Conservation (phyloP, 805 yeast species). For the Debaryomyces hansenii region DNA sequence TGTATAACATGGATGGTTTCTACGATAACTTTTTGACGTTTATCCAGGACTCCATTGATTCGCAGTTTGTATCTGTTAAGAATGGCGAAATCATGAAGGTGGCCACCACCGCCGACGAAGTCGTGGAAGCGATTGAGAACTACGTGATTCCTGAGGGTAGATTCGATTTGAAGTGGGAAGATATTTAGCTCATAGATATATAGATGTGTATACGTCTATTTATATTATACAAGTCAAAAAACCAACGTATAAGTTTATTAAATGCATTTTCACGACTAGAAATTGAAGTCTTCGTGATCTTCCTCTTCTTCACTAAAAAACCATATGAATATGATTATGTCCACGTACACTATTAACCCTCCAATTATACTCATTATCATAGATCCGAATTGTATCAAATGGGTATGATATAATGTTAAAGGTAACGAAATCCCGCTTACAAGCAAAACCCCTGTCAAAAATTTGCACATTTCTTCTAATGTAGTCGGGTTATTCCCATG, state of each 20-base stretch:
- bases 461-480: conserved; percentile 39
- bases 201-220: background rate
- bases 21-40: conserved; percentile 69
- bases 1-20: conserved; percentile 78
- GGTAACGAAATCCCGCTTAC: conserved; percentile 48
- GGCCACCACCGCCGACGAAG: conserved; percentile 70
- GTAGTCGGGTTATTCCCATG: conserved; percentile 37
- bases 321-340: conserved; percentile 46
- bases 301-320: conserved; percentile 46
- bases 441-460: conserved; percentile 39
- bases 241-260: background rate
- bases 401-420: conserved; percentile 37
- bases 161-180: conserved; percentile 69
- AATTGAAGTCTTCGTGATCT: conserved; percentile 46
- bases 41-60: conserved; percentile 55
- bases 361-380: conserved; percentile 45
- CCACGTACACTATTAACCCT: conserved; percentile 45
- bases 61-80: conserved; percentile 67
- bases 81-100: conserved; percentile 70
- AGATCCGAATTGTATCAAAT: conserved; percentile 37
- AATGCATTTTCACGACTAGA: conserved; percentile 16
- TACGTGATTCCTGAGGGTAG: conserved; percentile 72
- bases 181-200: conserved; percentile 10
- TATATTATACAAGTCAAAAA: background rate
- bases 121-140: conserved; percentile 56